These are phyloP conservation scores for Isabelozyma pseudorhagii DNA, from an alignment of 805 yeast species.

Conservation along the genomic window DNA sequence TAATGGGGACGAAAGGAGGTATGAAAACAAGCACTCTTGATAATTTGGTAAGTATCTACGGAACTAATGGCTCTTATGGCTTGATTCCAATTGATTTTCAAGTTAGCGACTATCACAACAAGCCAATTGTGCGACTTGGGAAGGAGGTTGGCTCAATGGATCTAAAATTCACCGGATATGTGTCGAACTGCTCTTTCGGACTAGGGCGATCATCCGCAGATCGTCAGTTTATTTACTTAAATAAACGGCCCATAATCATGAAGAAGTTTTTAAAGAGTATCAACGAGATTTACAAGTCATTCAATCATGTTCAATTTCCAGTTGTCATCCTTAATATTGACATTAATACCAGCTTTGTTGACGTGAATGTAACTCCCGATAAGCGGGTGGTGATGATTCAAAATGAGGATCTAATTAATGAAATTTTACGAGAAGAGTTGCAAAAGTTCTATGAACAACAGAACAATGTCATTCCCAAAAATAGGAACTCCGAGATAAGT, in stretches of 20 bases:
- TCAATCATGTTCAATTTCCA: slow-evolving; percentile 73
- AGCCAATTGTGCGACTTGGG: neutral
- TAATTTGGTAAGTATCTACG: slow-evolving; percentile 67
- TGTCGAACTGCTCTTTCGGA: slow-evolving; percentile 80
- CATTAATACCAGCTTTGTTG: slow-evolving; percentile 54
- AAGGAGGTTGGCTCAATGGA: slow-evolving; percentile 2
- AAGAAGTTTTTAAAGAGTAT: slow-evolving; percentile 54
- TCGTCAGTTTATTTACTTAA: slow-evolving; percentile 72
- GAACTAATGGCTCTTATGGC: slow-evolving; percentile 61
- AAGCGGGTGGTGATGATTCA: slow-evolving; percentile 71
- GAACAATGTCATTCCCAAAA: slow-evolving; percentile 35
- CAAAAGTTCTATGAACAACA: slow-evolving; percentile 41
- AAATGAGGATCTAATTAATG: slow-evolving; percentile 59
- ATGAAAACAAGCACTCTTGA: slow-evolving; percentile 31
- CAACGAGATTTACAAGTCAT: slow-evolving; percentile 71
- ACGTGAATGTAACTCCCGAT: slow-evolving; percentile 90
- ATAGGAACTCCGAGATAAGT: slow-evolving; percentile 21
- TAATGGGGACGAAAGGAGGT: slow-evolving; percentile 63
- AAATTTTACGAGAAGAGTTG: slow-evolving; percentile 51
- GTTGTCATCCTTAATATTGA: slow-evolving; percentile 59
- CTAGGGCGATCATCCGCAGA: slow-evolving; percentile 62
- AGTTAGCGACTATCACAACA: slow-evolving; percentile 6
- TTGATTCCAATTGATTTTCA: slow-evolving; percentile 44
- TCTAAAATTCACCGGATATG: slow-evolving; percentile 51
- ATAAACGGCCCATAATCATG: slow-evolving; percentile 68